Percentiles rank a stretch among this genome's conserved stretches.
Conservation (phyloP, 2,329 filamentous ascomycete species). For the Alternaria ethzedia region DNA sequence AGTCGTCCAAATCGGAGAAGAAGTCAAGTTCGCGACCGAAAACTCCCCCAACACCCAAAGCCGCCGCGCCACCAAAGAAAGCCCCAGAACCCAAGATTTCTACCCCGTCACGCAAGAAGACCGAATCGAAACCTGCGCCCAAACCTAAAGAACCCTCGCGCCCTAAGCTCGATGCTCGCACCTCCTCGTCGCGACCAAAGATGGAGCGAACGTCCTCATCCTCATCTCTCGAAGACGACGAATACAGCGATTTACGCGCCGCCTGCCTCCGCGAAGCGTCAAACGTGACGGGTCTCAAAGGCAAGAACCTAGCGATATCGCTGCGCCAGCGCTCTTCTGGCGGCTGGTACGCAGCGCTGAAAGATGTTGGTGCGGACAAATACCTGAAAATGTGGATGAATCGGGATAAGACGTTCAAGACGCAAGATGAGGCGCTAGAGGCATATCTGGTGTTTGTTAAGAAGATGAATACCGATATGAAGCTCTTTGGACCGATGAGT, state of each 20-base stretch:
- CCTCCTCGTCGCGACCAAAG: conserved; percentile 10
- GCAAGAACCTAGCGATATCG: conserved; percentile 26
- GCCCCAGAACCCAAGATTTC: conserved; percentile 6
- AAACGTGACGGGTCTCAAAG: conserved; percentile 31
- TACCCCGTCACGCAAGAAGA: conserved; percentile 2
- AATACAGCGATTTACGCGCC: conserved; percentile 9
- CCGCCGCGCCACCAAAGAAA: conserved; percentile 7
- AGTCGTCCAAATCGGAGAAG: conserved; percentile 1
- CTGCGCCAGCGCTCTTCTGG: conserved; percentile 29
- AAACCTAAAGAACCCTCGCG: conserved; percentile 5
- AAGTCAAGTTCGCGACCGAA: conserved; percentile 15
- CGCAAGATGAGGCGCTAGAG: conserved; percentile 32
- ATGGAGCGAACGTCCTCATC: conserved; percentile 3
- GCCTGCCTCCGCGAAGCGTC: conserved; percentile 17
- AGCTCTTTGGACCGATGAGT: conserved; percentile 31
- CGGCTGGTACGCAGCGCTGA: conserved; percentile 36
- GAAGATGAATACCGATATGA: conserved; percentile 29
- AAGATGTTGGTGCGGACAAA: conserved; percentile 33
- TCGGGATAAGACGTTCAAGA: conserved; percentile 28
- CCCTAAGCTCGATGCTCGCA: conserved; percentile 6
- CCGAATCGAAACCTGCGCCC: conserved; percentile 3
- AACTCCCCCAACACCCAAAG: conserved; percentile 8
- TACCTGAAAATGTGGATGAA: conserved; percentile 43
- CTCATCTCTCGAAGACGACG: conserved; percentile 6
- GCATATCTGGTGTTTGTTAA: conserved; percentile 32